Evolutionary conservation across 768 basidiomycete species (phyloP).

Genomic region (Lentinula lateritia): DNA sequence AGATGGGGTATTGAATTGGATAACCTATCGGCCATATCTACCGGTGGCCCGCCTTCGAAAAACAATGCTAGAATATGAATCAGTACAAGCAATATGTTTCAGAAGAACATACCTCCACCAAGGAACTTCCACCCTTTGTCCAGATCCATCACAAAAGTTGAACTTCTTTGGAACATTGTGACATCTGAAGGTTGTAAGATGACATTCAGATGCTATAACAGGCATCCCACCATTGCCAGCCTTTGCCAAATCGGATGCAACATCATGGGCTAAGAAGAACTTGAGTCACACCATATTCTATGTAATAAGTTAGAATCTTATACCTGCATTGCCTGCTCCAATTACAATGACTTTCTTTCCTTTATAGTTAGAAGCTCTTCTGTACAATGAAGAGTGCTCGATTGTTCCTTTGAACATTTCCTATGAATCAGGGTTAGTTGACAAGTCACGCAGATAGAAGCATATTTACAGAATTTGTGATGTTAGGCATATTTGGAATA

Average conservation of each 20-base stretch:
- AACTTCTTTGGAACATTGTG: conserved; percentile 44
- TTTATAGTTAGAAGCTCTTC: conserved; percentile 21
- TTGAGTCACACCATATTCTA: no score
- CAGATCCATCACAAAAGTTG: conserved; percentile 48
- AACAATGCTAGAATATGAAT: conserved; percentile 22
- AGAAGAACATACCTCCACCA: conserved; percentile 13
- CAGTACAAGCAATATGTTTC: no score
- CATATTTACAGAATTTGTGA: neutral
- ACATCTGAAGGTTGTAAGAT: conserved; percentile 24
- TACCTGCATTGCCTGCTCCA: conserved; percentile 39
- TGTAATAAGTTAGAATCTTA: neutral
- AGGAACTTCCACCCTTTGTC: conserved; percentile 15
- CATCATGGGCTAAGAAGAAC: neutral
- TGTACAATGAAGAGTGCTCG: neutral
- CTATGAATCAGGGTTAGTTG: neutral
- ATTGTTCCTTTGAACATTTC: neutral
- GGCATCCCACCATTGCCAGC: neutral
- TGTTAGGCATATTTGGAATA: conserved; percentile 30
- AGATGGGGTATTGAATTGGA: conserved; percentile 39
- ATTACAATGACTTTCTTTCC: conserved; percentile 49
- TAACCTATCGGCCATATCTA: conserved; percentile 46
- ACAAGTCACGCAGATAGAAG: neutral
- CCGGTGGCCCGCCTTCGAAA: conserved; percentile 40
- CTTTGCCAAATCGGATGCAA: neutral
- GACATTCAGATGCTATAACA: no score